Evolutionary conservation across 352 stramenopile genomes (phyloP).

Genomic region (Phytopythium montanum): DNA sequence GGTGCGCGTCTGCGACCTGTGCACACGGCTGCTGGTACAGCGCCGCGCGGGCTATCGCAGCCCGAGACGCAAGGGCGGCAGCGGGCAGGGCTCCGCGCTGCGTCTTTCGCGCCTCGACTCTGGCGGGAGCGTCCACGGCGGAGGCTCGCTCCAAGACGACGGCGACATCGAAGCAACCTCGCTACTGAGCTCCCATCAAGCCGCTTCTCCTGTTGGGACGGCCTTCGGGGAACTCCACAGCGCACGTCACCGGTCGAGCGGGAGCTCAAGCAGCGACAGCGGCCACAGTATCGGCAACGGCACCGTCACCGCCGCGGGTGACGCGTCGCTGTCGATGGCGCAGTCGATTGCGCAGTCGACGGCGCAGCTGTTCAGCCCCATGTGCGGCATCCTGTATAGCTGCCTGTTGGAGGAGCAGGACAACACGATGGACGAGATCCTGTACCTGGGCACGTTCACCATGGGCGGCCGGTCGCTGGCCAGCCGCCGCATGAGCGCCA

Average conservation of each 20-base stretch:
- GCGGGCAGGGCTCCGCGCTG: conserved; percentile 9
- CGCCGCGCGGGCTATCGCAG: conserved; percentile 61
- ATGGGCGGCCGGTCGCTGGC: conserved; percentile 70
- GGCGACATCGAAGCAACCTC: conserved; percentile 21
- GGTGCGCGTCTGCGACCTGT: conserved; percentile 72
- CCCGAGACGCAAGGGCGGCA: conserved; percentile 22
- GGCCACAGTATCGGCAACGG: too few species aligned
- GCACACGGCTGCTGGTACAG: conserved; percentile 63
- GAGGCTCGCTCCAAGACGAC: conserved; percentile 1
- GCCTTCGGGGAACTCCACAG: not conserved
- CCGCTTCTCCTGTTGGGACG: conserved; percentile 10
- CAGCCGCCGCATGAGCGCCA: conserved; percentile 64
- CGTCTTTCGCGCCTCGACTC: conserved; percentile 14
- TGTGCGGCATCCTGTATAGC: conserved; percentile 70
- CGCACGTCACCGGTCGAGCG: conserved; percentile 14
- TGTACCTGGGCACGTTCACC: conserved; percentile 76
- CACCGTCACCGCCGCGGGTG: conserved; percentile 11
- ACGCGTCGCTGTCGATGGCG: conserved; percentile 5
- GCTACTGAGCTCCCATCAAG: not conserved
- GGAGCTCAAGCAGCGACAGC: conserved; percentile 22
- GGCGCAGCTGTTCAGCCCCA: conserved; percentile 24
- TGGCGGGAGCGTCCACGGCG: conserved; percentile 7
- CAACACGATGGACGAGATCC: conserved; percentile 72
- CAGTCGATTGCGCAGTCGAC: too few species aligned
- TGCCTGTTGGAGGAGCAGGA: conserved; percentile 72